Evolutionary conservation across 1,139 yeast genomes (phyloP), one percentile per base, ranked within the genome.

Genomic region (Kodamaea fungicola): DNA sequence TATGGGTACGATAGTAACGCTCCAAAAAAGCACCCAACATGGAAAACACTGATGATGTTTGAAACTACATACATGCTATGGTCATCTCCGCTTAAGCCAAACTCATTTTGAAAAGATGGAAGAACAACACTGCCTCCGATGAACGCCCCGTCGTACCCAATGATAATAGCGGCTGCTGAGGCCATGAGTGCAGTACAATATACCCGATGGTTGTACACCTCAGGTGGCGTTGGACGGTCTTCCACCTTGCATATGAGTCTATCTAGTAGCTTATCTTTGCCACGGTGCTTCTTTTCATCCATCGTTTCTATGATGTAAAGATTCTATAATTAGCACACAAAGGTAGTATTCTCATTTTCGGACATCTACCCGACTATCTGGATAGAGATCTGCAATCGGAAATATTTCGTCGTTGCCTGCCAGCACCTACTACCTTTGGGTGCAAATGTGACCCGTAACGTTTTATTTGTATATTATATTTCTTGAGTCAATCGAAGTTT

Each of bases 1-100:
- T 62, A 59, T 3, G 70, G 71, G 41, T 70, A 68, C 12, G 72
- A 62, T 12, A 66, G 51, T 21, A 68, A 49, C 2, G 76, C 70
- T 7, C 77, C 78, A 43, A 70, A 69, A 48, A 71, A 71, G 28
- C 73, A 70, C 7, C 72, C 74, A 21, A 65, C 72, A 42, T 73
- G 78, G 51, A 70, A 70, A 28, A 68, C 59, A 8, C 75, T 67
- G 30, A 71, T 70, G 27, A 71, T 55, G 43, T 64, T 69, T 27
- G 67, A 58, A 3, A 60, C 49, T 26, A 61, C 50, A 32, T 31
- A 42, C 31, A 51, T 53, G 12, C 62, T 53, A 31, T 62, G 62
- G 13, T 38, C 12, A 2, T 51, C 38, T 16, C 37, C 40, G 41
- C 59, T 61, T 32, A 68, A 55, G 6, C 65, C 64, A 47, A 68